Base-by-base conservation (phyloP, 441 rosid genomes). In the Populus hybrid region DNA sequence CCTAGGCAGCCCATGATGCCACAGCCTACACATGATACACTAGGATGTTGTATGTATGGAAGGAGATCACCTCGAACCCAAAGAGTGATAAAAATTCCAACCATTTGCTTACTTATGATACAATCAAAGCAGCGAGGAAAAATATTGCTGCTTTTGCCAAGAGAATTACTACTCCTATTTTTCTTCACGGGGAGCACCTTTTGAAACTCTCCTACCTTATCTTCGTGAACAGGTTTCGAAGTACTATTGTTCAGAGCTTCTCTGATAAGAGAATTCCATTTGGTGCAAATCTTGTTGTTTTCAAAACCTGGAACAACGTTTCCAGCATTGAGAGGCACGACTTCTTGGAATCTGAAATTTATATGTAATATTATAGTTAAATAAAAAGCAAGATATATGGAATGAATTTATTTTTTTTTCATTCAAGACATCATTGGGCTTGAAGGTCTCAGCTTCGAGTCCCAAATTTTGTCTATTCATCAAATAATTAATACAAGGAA, bases 1-100 rank as follows among this genome's bases (percentile, higher is more conserved):
- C 99, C 99, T 42, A 96, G 97, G 79, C 90, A 94, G 26, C 98
- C 98, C 99, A 96, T 94, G 71, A 96, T 88, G 74, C 99, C 99
- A 78, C 98, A 90, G 24, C 98, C 99, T 30, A 96, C 97, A 24
- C 97, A 90, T 0, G 99, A 94, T 74, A 96, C 98, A 87, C 90
- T 91, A 82, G 94, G 74, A 53, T 86, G 88, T 61, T 84, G 88
- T 3, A 93, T 84, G 70, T 87, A 87, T 66, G 82, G 84, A 20
- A 79, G 76, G 6, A 96, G 89, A 75, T 89, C 94, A 8, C 86
- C 85, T 80, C 93, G 86, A 79, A 93, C 90, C 98, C 98, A 96
- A 8, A 96, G 89, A 68, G 97, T 91, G 69, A 96, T 63, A 84
- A 94, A 91, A 57, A 96, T 81, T 34, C 99, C 99, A 23, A 96